phyloP scores from a whole-genome alignment of 1,284 basidiomycete species.

The Sphagnurus paluster region DNA sequence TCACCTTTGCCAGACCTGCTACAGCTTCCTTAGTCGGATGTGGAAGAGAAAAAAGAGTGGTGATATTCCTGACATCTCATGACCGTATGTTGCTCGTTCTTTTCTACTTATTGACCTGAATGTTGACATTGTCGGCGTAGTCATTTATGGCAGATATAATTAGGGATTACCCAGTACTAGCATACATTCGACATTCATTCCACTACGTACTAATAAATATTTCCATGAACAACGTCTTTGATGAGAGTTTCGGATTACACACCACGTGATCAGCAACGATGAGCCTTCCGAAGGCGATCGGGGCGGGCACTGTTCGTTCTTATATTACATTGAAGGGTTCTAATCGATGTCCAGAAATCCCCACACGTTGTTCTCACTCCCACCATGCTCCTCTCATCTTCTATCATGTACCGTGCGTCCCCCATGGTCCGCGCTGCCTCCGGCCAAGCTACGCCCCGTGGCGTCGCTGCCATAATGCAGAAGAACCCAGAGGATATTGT shows the following conservation, averaged over 20 bases:
- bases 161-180: neutral
- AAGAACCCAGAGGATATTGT: slow-evolving; percentile 82
- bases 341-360: no score
- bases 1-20: slow-evolving; percentile 87
- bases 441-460: slow-evolving; percentile 40
- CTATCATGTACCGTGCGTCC: slow-evolving; percentile 12
- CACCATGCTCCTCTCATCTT: slow-evolving; percentile 16
- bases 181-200: neutral
- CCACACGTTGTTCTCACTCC: no score
- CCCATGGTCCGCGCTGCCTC: slow-evolving; percentile 43
- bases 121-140: no score
- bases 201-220: no score
- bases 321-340: no score
- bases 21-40: slow-evolving; percentile 70
- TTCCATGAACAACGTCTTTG: no score
- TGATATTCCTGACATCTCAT: slow-evolving; percentile 37
- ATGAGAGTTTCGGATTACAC: no score
- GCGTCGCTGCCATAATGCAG: slow-evolving; percentile 50
- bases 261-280: slow-evolving; percentile 15
- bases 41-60: slow-evolving; percentile 49
- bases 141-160: no score
- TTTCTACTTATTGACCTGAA: neutral
- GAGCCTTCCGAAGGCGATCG: slow-evolving; percentile 15
- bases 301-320: slow-evolving; percentile 5
- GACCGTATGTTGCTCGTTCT: slow-evolving; percentile 12